phyloP scores from a whole-genome alignment of 2,329 filamentous ascomycete genomes.

The Cladobotryum mycophilum region DNA sequence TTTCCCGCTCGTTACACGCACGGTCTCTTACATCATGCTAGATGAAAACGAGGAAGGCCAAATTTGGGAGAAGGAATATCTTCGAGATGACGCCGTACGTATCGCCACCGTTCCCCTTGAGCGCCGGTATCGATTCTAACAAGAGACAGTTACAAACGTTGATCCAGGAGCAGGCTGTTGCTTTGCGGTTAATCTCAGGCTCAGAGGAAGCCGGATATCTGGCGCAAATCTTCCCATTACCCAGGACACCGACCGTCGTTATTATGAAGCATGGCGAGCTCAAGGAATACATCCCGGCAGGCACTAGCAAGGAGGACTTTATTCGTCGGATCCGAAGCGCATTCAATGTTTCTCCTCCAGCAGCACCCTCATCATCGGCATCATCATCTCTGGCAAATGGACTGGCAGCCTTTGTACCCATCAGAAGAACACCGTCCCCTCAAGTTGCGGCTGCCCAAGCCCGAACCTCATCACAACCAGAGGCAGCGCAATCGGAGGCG shows the following conservation, averaged over 20 bases:
- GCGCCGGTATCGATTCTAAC: slow-evolving; percentile 8
- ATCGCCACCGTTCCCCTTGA: neutral
- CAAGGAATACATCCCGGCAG: slow-evolving; percentile 66
- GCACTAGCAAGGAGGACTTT: slow-evolving; percentile 61
- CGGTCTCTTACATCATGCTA: slow-evolving; percentile 26
- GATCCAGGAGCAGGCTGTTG: slow-evolving; percentile 57
- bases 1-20: neutral
- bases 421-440: slow-evolving; percentile 1
- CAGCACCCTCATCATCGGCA: slow-evolving; percentile 9
- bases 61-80: slow-evolving; percentile 66
- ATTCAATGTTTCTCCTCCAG: slow-evolving; percentile 22
- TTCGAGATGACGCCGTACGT: slow-evolving; percentile 50
- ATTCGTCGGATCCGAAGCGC: slow-evolving; percentile 35
- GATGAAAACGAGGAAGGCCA: slow-evolving; percentile 64
- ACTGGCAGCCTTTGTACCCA: slow-evolving; percentile 4
- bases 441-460: slow-evolving; percentile 15
- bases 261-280: slow-evolving; percentile 74
- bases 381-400: slow-evolving; percentile 9
- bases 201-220: slow-evolving; percentile 79
- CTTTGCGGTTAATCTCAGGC: slow-evolving; percentile 63
- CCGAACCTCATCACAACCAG: slow-evolving; percentile 15
- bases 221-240: slow-evolving; percentile 74
- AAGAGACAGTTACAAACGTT: slow-evolving; percentile 44
- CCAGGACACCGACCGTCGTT: slow-evolving; percentile 69
- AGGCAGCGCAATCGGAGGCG: slow-evolving; percentile 25